Conservation (phyloP, 2,329 filamentous ascomycete species). For the Dactylellina cionopaga region DNA sequence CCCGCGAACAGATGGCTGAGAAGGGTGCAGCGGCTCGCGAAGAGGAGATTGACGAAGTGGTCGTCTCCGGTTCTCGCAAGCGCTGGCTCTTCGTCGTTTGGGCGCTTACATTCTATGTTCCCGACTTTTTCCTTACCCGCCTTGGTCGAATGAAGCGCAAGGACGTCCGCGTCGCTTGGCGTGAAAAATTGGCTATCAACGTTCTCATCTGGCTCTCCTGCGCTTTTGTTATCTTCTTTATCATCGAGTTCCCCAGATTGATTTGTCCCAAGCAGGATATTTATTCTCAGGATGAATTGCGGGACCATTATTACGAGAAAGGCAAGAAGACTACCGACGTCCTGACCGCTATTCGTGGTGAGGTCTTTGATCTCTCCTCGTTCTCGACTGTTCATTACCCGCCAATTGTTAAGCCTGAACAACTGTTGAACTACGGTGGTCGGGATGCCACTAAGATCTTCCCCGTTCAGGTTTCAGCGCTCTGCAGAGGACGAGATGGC, state of each 20-base stretch:
- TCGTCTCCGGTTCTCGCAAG: constrained; percentile 81
- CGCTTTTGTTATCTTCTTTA: constrained; percentile 81
- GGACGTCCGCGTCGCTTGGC: constrained; percentile 91
- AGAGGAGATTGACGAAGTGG: constrained; percentile 86
- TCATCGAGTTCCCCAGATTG: constrained; percentile 83
- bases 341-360: constrained; percentile 84
- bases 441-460: constrained; percentile 88
- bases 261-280: constrained; percentile 94
- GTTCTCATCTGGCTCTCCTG: constrained; percentile 94
- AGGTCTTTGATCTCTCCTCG: constrained; percentile 82
- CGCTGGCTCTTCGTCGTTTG: constrained; percentile 90
- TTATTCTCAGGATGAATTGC: constrained; percentile 80
- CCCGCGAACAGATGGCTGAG: constrained; percentile 91
- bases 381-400: constrained; percentile 85
- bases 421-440: constrained; percentile 82
- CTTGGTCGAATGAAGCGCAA: constrained; percentile 89
- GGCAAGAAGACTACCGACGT: constrained; percentile 75
- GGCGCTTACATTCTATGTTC: constrained; percentile 83
- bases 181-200: constrained; percentile 98
- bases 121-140: constrained; percentile 80
- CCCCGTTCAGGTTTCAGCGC: constrained; percentile 89
- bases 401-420: constrained; percentile 69
- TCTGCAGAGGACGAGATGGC: constrained; percentile 82
- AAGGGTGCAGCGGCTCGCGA: constrained; percentile 91
- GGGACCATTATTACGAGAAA: constrained; percentile 64